phyloP scores from a whole-genome alignment of 1,284 basidiomycete genomes.

The Boletus calvinii region DNA sequence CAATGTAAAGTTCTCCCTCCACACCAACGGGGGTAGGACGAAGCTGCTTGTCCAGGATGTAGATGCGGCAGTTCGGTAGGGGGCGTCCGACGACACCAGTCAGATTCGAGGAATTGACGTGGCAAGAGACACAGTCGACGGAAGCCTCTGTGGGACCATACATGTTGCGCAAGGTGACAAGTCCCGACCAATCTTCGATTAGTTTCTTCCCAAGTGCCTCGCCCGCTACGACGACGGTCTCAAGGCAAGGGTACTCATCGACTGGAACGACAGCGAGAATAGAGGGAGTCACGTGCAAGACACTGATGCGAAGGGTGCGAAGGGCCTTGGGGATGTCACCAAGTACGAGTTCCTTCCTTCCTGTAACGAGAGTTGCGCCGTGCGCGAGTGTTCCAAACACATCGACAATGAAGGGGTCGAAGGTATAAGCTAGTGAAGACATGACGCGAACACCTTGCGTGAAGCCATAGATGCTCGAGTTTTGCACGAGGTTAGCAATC shows the following conservation, averaged over 20 bases:
- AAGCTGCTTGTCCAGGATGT: conserved; percentile 34
- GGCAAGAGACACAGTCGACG: conserved; percentile 33
- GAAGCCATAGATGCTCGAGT: conserved; percentile 27
- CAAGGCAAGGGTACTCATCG: conserved; percentile 26
- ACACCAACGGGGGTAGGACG: conserved; percentile 32
- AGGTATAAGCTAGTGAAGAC: conserved; percentile 33
- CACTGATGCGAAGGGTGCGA: conserved; percentile 25
- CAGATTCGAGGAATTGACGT: conserved; percentile 21
- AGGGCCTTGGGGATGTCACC: conserved; percentile 32
- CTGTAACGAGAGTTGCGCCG: conserved; percentile 33
- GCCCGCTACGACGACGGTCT: conserved; percentile 30
- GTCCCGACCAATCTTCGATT: conserved; percentile 31
- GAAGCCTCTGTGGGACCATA: conserved; percentile 38
- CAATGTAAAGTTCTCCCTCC: conserved; percentile 34
- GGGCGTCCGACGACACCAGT: conserved; percentile 33
- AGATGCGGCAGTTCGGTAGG: conserved; percentile 32
- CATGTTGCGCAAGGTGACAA: conserved; percentile 32
- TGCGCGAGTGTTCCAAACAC: conserved; percentile 29
- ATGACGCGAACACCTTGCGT: conserved; percentile 25
- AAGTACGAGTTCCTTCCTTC: conserved; percentile 32
- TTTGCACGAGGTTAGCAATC: conserved; percentile 33
- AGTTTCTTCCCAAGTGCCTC: conserved; percentile 32
- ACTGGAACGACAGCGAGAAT: conserved; percentile 31
- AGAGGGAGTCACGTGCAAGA: conserved; percentile 34
- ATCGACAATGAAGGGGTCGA: conserved; percentile 32